Evolutionary conservation across 768 basidiomycete genomes (phyloP), one percentile per base, ranked within the genome.

Genomic region (Lepiota brunneoincarnata): DNA sequence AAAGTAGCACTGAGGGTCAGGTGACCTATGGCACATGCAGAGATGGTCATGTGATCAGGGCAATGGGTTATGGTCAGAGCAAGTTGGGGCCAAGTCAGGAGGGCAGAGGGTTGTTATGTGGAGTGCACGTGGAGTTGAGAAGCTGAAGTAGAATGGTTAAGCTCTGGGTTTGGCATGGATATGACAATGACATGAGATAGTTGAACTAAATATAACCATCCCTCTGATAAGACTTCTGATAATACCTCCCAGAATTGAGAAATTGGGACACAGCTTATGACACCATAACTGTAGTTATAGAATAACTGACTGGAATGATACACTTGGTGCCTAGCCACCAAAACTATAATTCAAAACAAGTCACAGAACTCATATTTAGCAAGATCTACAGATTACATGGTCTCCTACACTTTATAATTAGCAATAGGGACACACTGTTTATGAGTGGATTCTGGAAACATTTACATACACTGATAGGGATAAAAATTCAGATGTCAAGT

Each of bases 361-460:
- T 60, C 1, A 49, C 56, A n/a, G 49, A 60, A 55, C 37, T 63
- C 1, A 21, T 58, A 28, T 60, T 60, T 26, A 18, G 12, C 6
- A 36, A 50, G 18, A n/a, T n/a, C n/a, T n/a, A n/a, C n/a, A n/a
- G n/a, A n/a, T n/a, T n/a, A n/a, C n/a, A n/a, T n/a, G n/a, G 56
- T 1, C 23, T 57, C 4, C 72, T 66, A 0, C 9, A 38, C 2
- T 23, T 44, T 0, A 67, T 74, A 9, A 59, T 74, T 0, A 63
- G 55, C 17, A 68, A 75, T 46, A 44, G 68, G 7, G 70, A 71
- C 38, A 54, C 62, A 18, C 55, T 66, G 11, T 75, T 72, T 52
- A 66, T 64, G 2, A 63, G 61, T 9, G 7, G 6, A 3, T 72
- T 73, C 58, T 75, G 73, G 72, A 46, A 42, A 37, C 48, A 55